Percentiles rank a stretch among this genome's conserved stretches.
phyloP scores from a whole-genome alignment of 2,329 filamentous ascomycete genomes.

The Nannizziopsis arthrosporioides region DNA sequence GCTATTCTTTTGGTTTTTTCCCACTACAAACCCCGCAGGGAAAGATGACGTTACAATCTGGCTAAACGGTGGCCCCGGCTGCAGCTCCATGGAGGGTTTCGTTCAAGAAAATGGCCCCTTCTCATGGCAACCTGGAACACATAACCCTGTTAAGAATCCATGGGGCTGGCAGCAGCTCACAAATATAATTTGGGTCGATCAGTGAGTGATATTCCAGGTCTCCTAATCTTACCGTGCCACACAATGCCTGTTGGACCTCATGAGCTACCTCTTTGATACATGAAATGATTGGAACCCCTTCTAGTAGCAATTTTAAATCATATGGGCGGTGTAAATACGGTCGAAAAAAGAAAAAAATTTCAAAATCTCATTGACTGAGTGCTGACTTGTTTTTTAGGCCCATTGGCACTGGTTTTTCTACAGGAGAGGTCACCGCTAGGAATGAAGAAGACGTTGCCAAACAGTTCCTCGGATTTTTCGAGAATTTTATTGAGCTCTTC shows the following conservation, averaged over 20 bases:
- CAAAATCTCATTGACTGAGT: conserved; percentile 7
- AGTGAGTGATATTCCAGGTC: conserved; percentile 34
- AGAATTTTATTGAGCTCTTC: conserved; percentile 64
- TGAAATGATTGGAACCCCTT: too few relatives aligned
- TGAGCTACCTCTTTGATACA: not conserved
- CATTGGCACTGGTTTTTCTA: conserved; percentile 55
- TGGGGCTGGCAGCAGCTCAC: conserved; percentile 67
- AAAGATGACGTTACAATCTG: conserved; percentile 35
- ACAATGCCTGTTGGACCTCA: not conserved
- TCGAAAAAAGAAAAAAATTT: too few relatives aligned
- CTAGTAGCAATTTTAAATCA: too few relatives aligned
- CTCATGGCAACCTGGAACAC: conserved; percentile 56
- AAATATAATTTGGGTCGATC: conserved; percentile 66
- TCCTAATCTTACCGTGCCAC: not conserved
- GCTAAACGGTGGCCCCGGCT: conserved; percentile 46
- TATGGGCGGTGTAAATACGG: too few relatives aligned
- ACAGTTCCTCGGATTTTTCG: conserved; percentile 69
- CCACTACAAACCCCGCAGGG: conserved; percentile 34
- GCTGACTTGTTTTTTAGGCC: conserved; percentile 22
- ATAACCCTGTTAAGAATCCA: conserved; percentile 51
- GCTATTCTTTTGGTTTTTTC: conserved; percentile 43
- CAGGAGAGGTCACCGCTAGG: conserved; percentile 51
- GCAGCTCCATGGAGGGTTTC: conserved; percentile 53
- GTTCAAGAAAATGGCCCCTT: conserved; percentile 70
- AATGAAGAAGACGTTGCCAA: conserved; percentile 55